A percentile compares a stretch with the other conserved stretches of the same genome.
phyloP scores from a whole-genome alignment of 2,329 filamentous ascomycete genomes.

The Monosporascus sp. region DNA sequence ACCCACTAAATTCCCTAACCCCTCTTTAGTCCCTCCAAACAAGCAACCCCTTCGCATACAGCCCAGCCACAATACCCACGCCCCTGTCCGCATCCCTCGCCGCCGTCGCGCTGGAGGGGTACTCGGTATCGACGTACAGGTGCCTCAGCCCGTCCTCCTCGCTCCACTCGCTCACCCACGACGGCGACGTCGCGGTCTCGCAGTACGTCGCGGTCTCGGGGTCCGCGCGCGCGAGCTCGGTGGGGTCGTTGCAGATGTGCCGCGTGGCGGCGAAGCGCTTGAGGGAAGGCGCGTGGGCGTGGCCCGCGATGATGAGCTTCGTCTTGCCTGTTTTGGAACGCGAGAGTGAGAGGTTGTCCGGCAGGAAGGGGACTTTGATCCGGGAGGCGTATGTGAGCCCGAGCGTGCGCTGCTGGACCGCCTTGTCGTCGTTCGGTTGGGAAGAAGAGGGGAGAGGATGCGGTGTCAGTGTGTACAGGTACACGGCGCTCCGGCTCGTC shows the following conservation, averaged over 20 bases:
- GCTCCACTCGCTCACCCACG: constrained; percentile 29
- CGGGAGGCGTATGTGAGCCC: constrained; percentile 8
- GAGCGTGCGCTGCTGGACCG: constrained; percentile 1
- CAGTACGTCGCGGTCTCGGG: constrained; percentile 14
- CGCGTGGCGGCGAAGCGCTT: constrained; percentile 26
- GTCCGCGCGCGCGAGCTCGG: constrained; percentile 19
- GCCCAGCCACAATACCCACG: constrained; percentile 26
- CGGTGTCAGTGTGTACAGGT: constrained; percentile 23
- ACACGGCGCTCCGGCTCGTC: constrained; percentile 21
- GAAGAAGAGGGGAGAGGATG: too few species aligned
- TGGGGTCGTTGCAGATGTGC: constrained; percentile 27
- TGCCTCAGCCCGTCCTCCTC: constrained; percentile 20
- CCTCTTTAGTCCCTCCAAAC: constrained; percentile 9
- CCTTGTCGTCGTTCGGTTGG: not conserved
- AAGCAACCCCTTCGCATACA: constrained; percentile 28
- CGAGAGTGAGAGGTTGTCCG: constrained; percentile 34
- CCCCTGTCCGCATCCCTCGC: constrained; percentile 18
- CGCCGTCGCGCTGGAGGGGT: constrained; percentile 25
- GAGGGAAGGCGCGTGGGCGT: constrained; percentile 30
- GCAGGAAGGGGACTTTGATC: constrained; percentile 29
- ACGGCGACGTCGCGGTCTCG: not conserved
- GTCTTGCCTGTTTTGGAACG: constrained; percentile 6
- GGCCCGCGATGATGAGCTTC: constrained; percentile 34
- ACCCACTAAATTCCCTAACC: not conserved
- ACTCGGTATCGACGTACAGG: constrained; percentile 26